Evolutionary conservation across 345 rosid genomes (phyloP), one percentile per base, ranked within the genome.

Genomic region (Firmiana major): DNA sequence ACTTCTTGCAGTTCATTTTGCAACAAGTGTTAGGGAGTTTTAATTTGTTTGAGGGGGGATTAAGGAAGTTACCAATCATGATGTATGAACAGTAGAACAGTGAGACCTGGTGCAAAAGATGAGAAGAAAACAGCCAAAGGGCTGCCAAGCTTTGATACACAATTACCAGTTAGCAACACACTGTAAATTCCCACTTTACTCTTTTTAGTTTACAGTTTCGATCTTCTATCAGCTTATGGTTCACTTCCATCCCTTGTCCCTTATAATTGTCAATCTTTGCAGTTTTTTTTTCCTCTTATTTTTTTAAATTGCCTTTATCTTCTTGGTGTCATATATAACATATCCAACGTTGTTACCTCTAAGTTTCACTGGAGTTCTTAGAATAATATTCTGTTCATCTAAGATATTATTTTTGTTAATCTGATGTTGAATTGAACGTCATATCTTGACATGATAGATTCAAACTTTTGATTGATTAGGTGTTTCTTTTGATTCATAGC

Each of bases 101-200:
- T 79, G 65, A 58, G 60, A 55, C 43, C 54, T 17, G 76, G 65
- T 65, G 65, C 38, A 69, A 26, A 69, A 84, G 83, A 83, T 86
- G 88, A 80, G 81, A 80, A 80, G 78, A 68, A 79, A 75, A 34
- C 73, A 43, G 51, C 77, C 65, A 71, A 55, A 75, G 81, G 74
- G 80, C 86, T 88, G 91, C 88, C 73, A 63, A 81, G 87, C 80
- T 83, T 84, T 83, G 86, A 83, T 75, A 60, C 83, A 54, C 78
- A 78, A 46, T 64, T 73, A 58, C 69, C 81, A 22, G 65, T 81
- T 77, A 78, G 77, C 49, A 72, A 78, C 74, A 26, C 77, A 78
- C n/a, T 71, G 89, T 86, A 86, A 73, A 54, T 75, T 73, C 76
- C 45, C 31, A 77, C 65, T 74, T 57, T 34, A 40, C 34, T 62